Conservation (phyloP, 306 rosid species). For the Coriaria nepalensis region DNA sequence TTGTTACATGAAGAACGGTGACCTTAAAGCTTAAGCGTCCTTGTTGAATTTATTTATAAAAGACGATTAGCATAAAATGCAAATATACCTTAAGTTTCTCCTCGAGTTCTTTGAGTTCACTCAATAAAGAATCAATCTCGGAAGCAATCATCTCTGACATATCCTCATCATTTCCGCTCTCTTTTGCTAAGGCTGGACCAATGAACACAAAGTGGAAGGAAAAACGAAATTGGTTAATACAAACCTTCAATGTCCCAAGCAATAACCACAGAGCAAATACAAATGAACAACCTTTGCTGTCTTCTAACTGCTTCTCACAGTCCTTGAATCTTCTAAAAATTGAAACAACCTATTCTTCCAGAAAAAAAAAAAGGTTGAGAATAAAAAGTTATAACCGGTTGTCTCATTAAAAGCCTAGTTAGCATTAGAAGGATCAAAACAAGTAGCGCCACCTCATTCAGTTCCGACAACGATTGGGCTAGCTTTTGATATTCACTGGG, state of each 20-base stretch:
- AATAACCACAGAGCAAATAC: background rate
- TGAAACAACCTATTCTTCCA: conserved; percentile 58
- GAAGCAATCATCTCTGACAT: conserved; percentile 78
- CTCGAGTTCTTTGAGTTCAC: conserved; percentile 56
- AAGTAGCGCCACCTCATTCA: conserved; percentile 48
- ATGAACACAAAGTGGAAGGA: conserved; percentile 6
- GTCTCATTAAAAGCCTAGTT: no score
- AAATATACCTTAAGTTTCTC: conserved; percentile 47
- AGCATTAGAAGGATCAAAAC: conserved; percentile 4
- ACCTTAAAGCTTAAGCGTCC: background rate
- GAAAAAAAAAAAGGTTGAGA: background rate
- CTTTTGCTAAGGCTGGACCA: conserved; percentile 63
- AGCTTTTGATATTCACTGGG: conserved; percentile 82
- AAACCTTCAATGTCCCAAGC: conserved; percentile 2
- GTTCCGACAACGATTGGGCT: conserved; percentile 90
- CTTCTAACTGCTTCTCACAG: conserved; percentile 70
- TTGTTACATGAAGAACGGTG: no score
- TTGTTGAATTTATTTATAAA: conserved; percentile 1
- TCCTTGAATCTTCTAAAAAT: conserved; percentile 57
- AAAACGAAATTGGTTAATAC: conserved; percentile 1
- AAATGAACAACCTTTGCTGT: conserved; percentile 53
- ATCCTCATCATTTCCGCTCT: conserved; percentile 68
- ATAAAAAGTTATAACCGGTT: background rate
- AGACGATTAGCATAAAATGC: conserved; percentile 3
- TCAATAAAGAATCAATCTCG: conserved; percentile 53